A percentile compares a stretch with the other conserved stretches of the same genome.
Evolutionary conservation across 1,284 basidiomycete genomes (phyloP).

Genomic region (Anthracocystis setariae): DNA sequence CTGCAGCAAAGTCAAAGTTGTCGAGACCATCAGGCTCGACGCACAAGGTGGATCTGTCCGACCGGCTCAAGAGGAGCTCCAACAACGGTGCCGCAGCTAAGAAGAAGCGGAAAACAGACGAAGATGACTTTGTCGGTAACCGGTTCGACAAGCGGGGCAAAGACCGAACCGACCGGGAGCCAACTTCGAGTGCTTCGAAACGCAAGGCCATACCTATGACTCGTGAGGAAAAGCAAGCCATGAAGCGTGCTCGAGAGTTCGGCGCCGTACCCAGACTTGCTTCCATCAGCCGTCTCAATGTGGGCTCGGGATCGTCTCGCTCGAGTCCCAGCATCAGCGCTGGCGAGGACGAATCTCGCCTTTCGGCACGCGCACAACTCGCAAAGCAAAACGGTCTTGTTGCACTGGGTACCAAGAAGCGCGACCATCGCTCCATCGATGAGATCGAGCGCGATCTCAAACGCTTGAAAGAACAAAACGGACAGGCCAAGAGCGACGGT

Average conservation of each 20-base stretch:
- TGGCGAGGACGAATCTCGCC: constrained; percentile 16
- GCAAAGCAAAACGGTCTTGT: constrained; percentile 33
- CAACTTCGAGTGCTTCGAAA: constrained; percentile 15
- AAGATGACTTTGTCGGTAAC: constrained; percentile 51
- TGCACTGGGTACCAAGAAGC: constrained; percentile 47
- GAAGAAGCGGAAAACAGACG: constrained; percentile 35
- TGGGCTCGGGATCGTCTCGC: constrained; percentile 14
- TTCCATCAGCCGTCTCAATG: constrained; percentile 13
- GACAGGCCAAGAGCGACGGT: constrained; percentile 8
- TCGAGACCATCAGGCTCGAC: constrained; percentile 27
- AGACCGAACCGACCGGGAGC: constrained; percentile 8
- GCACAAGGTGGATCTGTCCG: constrained; percentile 36
- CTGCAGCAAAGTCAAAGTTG: constrained; percentile 4
- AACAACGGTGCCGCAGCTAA: constrained; percentile 4
- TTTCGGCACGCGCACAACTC: constrained; percentile 9
- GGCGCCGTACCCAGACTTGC: constrained; percentile 27
- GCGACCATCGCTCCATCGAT: constrained; percentile 52
- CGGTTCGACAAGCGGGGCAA: constrained; percentile 25
- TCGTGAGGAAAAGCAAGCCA: constrained; percentile 52
- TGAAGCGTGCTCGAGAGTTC: constrained; percentile 40
- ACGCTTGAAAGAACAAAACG: constrained; percentile 33
- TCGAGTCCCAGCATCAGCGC: constrained; percentile 13
- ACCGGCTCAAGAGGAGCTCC: constrained; percentile 13
- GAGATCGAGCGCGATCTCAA: constrained; percentile 55
- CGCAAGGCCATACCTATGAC: constrained; percentile 40